A percentile compares a stretch with the other conserved stretches of the same genome.
These are phyloP conservation scores for Verticillium tricorpus DNA, from an alignment of 2,329 filamentous ascomycete species.

Conservation along the genomic window DNA sequence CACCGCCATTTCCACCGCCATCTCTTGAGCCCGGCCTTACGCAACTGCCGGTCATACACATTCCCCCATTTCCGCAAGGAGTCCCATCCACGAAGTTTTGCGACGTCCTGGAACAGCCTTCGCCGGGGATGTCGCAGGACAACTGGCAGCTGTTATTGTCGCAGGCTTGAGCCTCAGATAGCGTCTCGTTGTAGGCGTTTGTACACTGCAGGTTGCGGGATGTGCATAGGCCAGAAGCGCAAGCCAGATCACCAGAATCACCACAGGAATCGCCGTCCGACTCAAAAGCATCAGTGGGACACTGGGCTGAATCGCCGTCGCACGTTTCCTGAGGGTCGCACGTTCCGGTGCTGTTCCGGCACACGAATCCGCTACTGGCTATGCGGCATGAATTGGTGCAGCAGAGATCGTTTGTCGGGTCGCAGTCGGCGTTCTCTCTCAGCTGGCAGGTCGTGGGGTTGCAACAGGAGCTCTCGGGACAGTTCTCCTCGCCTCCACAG, in stretches of 20 bases:
- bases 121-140: constrained; percentile 62
- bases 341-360: constrained; percentile 69
- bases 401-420: constrained; percentile 77
- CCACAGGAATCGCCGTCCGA: constrained; percentile 72
- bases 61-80: constrained; percentile 74
- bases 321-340: constrained; percentile 88
- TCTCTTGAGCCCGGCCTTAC: too few relatives aligned
- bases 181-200: constrained; percentile 71
- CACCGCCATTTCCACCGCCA: too few relatives aligned
- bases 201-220: constrained; percentile 86
- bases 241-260: constrained; percentile 59
- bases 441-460: constrained; percentile 84
- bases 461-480: constrained; percentile 76
- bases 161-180: constrained; percentile 79
- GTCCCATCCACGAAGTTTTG: constrained; percentile 96
- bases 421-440: constrained; percentile 69
- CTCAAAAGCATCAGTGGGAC: constrained; percentile 67
- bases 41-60: constrained; percentile 75
- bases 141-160: constrained; percentile 64
- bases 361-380: constrained; percentile 64
- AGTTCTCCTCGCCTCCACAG: constrained; percentile 74
- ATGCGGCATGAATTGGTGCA: constrained; percentile 68
- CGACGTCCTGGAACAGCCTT: constrained; percentile 32
- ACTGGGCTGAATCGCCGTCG: constrained; percentile 64
- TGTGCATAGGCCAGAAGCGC: constrained; percentile 92